Conservation (phyloP, 148 eudicot genomes). For the Nyssa sinensis region DNA sequence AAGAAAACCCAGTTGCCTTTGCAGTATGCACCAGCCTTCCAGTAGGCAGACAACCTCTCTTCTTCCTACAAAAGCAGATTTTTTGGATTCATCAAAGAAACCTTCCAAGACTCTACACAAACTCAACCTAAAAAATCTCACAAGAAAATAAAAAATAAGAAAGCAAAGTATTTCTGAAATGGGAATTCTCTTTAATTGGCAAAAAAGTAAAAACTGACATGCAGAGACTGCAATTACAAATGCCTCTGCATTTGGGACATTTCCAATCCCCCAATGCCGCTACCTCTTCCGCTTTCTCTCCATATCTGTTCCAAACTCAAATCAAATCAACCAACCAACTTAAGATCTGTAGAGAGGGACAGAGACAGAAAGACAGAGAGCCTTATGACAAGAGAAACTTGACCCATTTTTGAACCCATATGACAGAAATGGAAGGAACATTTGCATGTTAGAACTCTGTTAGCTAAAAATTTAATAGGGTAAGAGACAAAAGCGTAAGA, state of each 20-base stretch:
- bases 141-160: too few relatives aligned
- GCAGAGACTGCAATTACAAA: conserved; percentile 94
- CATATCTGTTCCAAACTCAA: conserved; percentile 49
- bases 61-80: conserved; percentile 52
- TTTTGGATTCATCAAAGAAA: conserved; percentile 5
- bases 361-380: neutral
- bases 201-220: conserved; percentile 37
- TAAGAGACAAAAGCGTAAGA: too few relatives aligned
- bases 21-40: conserved; percentile 65
- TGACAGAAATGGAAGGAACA: conserved; percentile 24
- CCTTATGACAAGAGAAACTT: neutral
- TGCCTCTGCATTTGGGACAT: conserved; percentile 87
- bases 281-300: conserved; percentile 78
- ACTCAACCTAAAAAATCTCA: too few relatives aligned
- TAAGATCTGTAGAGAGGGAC: too few relatives aligned
- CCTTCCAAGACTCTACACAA: too few relatives aligned
- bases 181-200: neutral
- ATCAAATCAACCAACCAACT: too few relatives aligned
- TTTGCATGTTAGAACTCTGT: too few relatives aligned
- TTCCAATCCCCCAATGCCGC: conserved; percentile 53
- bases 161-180: conserved; percentile 2
- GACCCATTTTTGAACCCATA: neutral
- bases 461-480: too few relatives aligned
- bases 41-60: conserved; percentile 74
- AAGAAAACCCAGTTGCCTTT: conserved; percentile 84